These are phyloP conservation scores for Ophiostoma himal-ulmi DNA, from an alignment of 2,329 filamentous ascomycete genomes.

Conservation along the genomic window DNA sequence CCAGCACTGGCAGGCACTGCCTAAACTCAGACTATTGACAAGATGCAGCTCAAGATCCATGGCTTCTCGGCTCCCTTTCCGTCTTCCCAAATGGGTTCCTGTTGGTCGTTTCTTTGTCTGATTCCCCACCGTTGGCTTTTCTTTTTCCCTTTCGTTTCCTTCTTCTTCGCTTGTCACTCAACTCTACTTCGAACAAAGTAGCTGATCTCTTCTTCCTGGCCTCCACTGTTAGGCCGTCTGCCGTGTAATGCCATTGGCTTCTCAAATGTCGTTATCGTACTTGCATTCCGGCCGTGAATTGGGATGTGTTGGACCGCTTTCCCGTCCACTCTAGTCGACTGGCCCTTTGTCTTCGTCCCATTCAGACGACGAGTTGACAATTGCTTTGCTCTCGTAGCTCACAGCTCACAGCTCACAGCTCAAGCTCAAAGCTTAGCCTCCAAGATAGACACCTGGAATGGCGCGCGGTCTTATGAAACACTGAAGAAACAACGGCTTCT, in stretches of 20 bases:
- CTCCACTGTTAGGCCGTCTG: background rate
- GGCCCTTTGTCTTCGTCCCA: background rate
- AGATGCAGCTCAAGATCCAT: background rate
- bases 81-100: background rate
- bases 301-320: background rate
- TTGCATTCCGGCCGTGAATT: background rate
- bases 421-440: background rate
- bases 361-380: background rate
- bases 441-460: conserved; percentile 17
- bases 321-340: background rate
- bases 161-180: background rate
- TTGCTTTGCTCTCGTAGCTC: background rate
- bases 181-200: background rate
- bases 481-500: conserved; percentile 17
- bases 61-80: background rate
- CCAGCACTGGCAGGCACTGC: background rate
- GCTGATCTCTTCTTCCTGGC: background rate
- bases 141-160: background rate
- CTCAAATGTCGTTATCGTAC: background rate
- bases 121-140: background rate
- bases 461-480: conserved; percentile 17
- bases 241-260: conserved; percentile 9
- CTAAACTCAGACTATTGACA: background rate
- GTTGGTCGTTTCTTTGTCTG: background rate
- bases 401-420: background rate